Conservation (phyloP, 768 basidiomycete genomes). For the Tulasnella sp. region DNA sequence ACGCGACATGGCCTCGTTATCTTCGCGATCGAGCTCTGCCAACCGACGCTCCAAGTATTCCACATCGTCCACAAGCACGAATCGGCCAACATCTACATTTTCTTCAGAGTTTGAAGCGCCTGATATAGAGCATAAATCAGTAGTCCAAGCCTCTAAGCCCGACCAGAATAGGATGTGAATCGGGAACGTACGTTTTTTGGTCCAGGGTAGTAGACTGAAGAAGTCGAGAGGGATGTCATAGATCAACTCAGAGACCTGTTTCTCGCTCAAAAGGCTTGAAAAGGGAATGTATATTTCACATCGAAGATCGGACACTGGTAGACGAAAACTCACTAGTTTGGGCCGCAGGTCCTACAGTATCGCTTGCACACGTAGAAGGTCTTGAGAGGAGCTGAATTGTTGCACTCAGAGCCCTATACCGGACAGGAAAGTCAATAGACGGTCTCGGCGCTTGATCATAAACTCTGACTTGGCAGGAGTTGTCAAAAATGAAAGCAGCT, state of each 20-base stretch:
- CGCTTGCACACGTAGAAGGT: conserved; percentile 1
- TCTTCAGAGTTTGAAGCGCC: not conserved
- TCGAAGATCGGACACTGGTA: too few relatives aligned
- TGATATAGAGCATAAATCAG: not conserved
- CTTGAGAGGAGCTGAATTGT: not conserved
- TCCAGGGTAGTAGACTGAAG: not conserved
- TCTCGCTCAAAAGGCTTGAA: not conserved
- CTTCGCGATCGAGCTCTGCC: not conserved
- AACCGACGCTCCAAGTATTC: not conserved
- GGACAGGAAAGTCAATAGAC: not conserved
- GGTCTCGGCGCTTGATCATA: not conserved
- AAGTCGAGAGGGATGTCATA: not conserved
- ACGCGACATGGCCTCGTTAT: not conserved
- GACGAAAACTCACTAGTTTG: not conserved
- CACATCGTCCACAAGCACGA: not conserved
- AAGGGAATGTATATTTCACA: too few relatives aligned
- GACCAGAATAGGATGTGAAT: not conserved
- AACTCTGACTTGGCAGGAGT: not conserved
- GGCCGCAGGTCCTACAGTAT: not conserved
- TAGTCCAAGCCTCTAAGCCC: too few relatives aligned
- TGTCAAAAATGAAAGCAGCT: not conserved
- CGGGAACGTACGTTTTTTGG: not conserved
- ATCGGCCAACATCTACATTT: not conserved
- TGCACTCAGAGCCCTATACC: not conserved
- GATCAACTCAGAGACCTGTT: not conserved